phyloP scores from a whole-genome alignment of 2,329 filamentous ascomycete species.

The Fusarium sublunatum region DNA sequence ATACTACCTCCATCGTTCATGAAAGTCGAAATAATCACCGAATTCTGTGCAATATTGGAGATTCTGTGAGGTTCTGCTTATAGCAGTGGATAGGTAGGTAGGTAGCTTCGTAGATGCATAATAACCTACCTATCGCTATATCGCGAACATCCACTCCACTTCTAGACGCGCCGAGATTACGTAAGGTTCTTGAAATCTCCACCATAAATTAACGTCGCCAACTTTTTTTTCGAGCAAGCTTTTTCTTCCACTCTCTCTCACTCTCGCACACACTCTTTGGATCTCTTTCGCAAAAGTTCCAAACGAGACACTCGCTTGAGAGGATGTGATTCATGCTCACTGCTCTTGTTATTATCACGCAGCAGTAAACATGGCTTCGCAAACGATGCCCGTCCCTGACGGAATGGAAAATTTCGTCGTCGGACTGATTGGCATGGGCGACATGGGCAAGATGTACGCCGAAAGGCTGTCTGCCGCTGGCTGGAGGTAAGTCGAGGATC shows the following conservation, averaged over 20 bases:
- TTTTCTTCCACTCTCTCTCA: slow-evolving; percentile 26
- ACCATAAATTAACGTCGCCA: slow-evolving; percentile 41
- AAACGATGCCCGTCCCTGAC: slow-evolving; percentile 47
- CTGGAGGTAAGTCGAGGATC: slow-evolving; percentile 78
- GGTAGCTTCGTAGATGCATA: slow-evolving; percentile 40
- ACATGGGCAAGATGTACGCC: slow-evolving; percentile 99
- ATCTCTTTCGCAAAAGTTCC: slow-evolving; percentile 19
- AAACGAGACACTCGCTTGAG: slow-evolving; percentile 30
- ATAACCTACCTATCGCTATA: slow-evolving; percentile 40
- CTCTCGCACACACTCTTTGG: neutral
- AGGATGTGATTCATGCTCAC: slow-evolving; percentile 46
- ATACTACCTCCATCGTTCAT: slow-evolving; percentile 62
- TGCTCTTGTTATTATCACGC: slow-evolving; percentile 41
- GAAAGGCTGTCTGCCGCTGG: slow-evolving; percentile 87
- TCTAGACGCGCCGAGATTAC: slow-evolving; percentile 22
- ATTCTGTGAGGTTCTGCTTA: slow-evolving; percentile 29
- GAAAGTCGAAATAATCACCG: slow-evolving; percentile 15
- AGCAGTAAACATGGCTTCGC: slow-evolving; percentile 49
- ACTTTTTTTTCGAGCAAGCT: slow-evolving; percentile 39
- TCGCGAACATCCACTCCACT: slow-evolving; percentile 18
- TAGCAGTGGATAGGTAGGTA: slow-evolving; percentile 11
- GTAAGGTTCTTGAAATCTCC: slow-evolving; percentile 34
- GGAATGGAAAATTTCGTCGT: slow-evolving; percentile 78
- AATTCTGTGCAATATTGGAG: neutral
- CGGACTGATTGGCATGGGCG: slow-evolving; percentile 98